A percentile compares a stretch with the other conserved stretches of the same genome.
These are phyloP conservation scores for Pisolithus sp. DNA, from an alignment of 768 basidiomycete genomes.

Conservation along the genomic window DNA sequence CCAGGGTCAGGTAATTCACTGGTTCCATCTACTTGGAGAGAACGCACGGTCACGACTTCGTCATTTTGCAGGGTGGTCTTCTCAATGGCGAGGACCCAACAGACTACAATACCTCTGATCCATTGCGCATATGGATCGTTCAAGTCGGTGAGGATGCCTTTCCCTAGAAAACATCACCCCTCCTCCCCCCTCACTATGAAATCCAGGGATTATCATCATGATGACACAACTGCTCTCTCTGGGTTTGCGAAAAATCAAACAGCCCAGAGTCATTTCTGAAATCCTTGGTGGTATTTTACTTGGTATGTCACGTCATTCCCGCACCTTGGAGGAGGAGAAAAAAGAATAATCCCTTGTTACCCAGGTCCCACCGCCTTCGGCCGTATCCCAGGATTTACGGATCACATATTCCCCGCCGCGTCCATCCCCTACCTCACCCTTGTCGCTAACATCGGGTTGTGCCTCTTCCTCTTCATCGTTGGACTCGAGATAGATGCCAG, in stretches of 20 bases:
- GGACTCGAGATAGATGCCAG: constrained; percentile 84
- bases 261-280: constrained; percentile 92
- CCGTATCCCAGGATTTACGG: constrained; percentile 81
- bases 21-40: neutral
- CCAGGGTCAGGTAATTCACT: constrained; percentile 21
- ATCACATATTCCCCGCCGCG: constrained; percentile 71
- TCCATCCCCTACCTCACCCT: constrained; percentile 78
- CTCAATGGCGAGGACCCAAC: constrained; percentile 73
- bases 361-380: constrained; percentile 53
- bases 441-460: constrained; percentile 83
- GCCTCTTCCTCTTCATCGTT: constrained; percentile 87
- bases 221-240: constrained; percentile 72
- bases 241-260: constrained; percentile 60
- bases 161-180: neutral
- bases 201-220: constrained; percentile 66
- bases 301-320: constrained; percentile 34
- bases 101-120: constrained; percentile 54
- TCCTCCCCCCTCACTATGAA: constrained; percentile 1
- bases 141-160: constrained; percentile 49
- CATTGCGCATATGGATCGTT: constrained; percentile 70
- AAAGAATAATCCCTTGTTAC: neutral
- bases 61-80: constrained; percentile 55
- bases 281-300: constrained; percentile 87
- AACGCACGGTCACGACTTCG: neutral
- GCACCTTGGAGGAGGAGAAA: constrained; percentile 56